Evolutionary conservation across 768 basidiomycete species (phyloP), one percentile per base, ranked within the genome.

Genomic region (Kondoa malvinella): DNA sequence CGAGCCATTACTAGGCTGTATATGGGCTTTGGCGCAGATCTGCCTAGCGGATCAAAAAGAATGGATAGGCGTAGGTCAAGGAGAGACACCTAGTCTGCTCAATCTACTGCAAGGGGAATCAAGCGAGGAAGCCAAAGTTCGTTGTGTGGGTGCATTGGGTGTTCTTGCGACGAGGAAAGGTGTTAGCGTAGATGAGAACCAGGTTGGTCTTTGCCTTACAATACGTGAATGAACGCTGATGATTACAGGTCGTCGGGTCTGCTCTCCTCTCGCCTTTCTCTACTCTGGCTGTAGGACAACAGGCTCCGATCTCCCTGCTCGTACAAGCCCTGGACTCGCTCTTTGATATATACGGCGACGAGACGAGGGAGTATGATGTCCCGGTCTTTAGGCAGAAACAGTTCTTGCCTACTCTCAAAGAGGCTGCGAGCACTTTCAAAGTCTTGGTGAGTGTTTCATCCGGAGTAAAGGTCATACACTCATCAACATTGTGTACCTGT

Each of bases 301-400:
- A 34, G 58, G 61, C 31, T n/a, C 27, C 66, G 4, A n/a, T 66
- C 34, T 74, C 75, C 59, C 50, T 72, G 1, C 69, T 76, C 50
- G 73, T 79, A 27, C 75, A 78, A 16, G 72, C 75, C 25, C 69
- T 80, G 66, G 78, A 80, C 71, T 77, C 77, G 31, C 66, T 80
- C 61, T 78, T 80, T 67, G 80, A 80, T 70, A 74, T 80, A 40
- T 80, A 80, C 71, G 76, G 78, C 2, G 80, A 80, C 70, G 80
- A 80, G 69, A 75, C 73, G 15, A 69, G 76, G 31, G 64, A 72
- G 1, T 79, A 76, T 70, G 79, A 80, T 71, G 50, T 59, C 17
- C 71, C 69, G 12, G 78, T 79, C n/a, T 80, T 80, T 66, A 71
- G 71, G 0, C 4, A 66, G 1, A 66, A 69, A 0, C 74, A 74